Base-by-base conservation (phyloP, 2,329 filamentous ascomycete species). In the Calonectria hawksworthii region DNA sequence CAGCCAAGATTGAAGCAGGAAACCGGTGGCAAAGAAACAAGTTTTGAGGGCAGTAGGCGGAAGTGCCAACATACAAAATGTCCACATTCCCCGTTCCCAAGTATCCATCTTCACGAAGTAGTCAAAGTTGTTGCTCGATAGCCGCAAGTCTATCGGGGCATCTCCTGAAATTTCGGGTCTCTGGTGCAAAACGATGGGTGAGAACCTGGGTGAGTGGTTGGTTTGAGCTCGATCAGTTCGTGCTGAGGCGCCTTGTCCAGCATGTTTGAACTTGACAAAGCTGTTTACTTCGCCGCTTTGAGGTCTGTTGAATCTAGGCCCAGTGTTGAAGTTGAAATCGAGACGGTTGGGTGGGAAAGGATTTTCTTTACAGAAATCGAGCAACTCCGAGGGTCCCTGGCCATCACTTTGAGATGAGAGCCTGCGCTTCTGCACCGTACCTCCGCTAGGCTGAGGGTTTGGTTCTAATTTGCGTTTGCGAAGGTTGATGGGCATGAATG, bases 1-100 rank as follows among this genome's bases (percentile, higher is more conserved):
- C 9, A 38, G 16, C 26, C 16, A 21, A 26, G 13, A 21, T 18
- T 9, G 34, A 4, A 26, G 23, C 30, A 36, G 13, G 34, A 10
- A 7, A 26, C 38, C 1, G 21, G 38, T 14, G 36, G 56, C 2
- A 23, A 61, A 16, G 3, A 23, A 26, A 41, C 9, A 23, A 23
- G 32, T 34, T n/a, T 18, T 6, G 13, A 36, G n/a, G 11, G 9
- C 18, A 26, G 23, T 34, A n/a, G 21, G 36, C 26, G 7, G 23
- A 28, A 63, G 26, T 30, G 54, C 16, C 26, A 18, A 63, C 56
- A 26, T 63, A 63, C 56, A 63, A 63, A 63, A 63, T 41, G 32
- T 63, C 56, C 56, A 63, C 7, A 63, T 38, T 16, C 56, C 36
- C 7, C 56, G 56, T 63, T 63, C 56, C 56, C 56, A 63, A 21